These are phyloP conservation scores for Omphalea diandra DNA, from an alignment of 441 rosid species.

Conservation along the genomic window DNA sequence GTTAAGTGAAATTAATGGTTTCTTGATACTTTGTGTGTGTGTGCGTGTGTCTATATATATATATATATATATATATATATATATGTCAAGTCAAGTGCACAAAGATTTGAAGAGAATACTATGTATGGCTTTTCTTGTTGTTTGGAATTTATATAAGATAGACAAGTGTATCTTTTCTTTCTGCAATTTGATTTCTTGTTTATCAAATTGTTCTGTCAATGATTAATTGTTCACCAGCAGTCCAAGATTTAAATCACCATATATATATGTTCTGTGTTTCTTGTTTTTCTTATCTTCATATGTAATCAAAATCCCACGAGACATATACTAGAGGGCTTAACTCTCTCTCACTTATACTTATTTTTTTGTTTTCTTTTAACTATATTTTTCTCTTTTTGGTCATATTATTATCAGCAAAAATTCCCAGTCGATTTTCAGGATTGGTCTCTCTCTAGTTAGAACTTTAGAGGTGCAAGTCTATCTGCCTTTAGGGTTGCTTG, in stretches of 20 bases:
- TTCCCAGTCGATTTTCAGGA: too few relatives aligned
- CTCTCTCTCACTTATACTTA: too few relatives aligned
- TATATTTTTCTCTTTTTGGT: too few relatives aligned
- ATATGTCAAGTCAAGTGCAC: slow-evolving; percentile 7
- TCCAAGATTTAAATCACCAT: background rate
- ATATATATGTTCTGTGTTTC: background rate
- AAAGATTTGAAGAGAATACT: slow-evolving; percentile 16
- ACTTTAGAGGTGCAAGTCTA: too few relatives aligned
- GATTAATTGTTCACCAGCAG: background rate
- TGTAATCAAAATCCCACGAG: background rate
- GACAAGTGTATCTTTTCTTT: background rate
- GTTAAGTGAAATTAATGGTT: slow-evolving; percentile 7
- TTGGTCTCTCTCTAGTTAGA: background rate
- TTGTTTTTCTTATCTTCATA: background rate
- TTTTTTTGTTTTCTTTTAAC: too few relatives aligned
- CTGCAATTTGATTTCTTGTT: slow-evolving; percentile 5
- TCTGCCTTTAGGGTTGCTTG: background rate
- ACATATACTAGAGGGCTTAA: background rate
- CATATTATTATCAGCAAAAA: too few relatives aligned
- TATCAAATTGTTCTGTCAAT: background rate
- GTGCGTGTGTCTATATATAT: too few relatives aligned
- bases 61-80: too few relatives aligned
- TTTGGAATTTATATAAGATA: slow-evolving; percentile 13
- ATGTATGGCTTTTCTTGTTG: slow-evolving; percentile 10
- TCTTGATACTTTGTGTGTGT: too few relatives aligned